Conservation (phyloP, 768 basidiomycete genomes). For the Collybiopsis luxurians region DNA sequence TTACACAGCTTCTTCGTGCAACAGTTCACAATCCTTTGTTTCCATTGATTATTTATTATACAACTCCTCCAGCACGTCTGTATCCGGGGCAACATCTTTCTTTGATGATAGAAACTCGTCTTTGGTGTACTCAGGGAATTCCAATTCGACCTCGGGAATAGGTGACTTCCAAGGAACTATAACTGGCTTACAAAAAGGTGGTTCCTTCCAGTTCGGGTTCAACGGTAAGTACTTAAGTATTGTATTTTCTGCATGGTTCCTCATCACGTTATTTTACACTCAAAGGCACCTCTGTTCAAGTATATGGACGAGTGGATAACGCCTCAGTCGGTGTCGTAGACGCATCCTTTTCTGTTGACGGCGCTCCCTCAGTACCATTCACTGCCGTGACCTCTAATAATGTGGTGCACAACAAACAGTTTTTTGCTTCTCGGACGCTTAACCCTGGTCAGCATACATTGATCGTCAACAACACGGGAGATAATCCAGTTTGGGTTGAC, state of each 20-base stretch:
- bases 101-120: conserved; percentile 18
- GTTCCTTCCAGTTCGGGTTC: conserved; percentile 17
- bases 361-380: conserved; percentile 15
- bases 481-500: conserved; percentile 16
- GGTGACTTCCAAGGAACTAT: conserved; percentile 16
- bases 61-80: conserved; percentile 13
- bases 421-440: conserved; percentile 16
- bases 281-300: conserved; percentile 17
- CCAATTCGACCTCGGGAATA: conserved; percentile 11
- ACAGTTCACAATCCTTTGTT: conserved; percentile 9
- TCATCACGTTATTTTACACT: not conserved
- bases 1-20: conserved; percentile 17
- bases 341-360: conserved; percentile 19
- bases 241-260: not conserved
- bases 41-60: conserved; percentile 24
- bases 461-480: conserved; percentile 9
- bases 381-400: conserved; percentile 12
- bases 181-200: conserved; percentile 12
- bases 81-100: conserved; percentile 15
- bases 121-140: conserved; percentile 16
- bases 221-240: conserved; percentile 11
- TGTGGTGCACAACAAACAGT: conserved; percentile 16
- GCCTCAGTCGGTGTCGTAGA: conserved; percentile 11
- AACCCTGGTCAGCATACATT: conserved; percentile 17
- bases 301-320: conserved; percentile 18